Conservation (phyloP, 108 stramenopile genomes). For the Ochromonas danica region DNA sequence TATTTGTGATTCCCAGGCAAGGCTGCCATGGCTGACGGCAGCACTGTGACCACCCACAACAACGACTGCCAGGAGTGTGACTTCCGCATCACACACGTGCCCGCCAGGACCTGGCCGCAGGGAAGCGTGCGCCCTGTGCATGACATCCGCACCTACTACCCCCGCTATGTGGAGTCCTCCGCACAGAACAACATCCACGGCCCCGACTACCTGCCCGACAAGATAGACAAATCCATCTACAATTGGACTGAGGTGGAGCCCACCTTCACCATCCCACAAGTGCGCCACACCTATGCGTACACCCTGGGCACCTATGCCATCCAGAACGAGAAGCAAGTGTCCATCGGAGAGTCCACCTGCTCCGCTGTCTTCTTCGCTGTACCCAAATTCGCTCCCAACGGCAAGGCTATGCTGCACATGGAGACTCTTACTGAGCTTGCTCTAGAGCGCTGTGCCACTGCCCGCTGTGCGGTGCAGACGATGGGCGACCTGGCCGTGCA, state of each 20-base stretch:
- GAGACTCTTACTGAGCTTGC: conserved; percentile 57
- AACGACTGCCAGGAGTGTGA: conserved; percentile 63
- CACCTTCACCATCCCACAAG: conserved; percentile 65
- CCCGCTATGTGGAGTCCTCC: conserved; percentile 67
- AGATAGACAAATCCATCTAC: conserved; percentile 45
- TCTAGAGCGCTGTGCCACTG: conserved; percentile 30
- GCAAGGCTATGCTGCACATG: conserved; percentile 69
- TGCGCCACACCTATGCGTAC: conserved; percentile 68
- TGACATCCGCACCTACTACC: conserved; percentile 67
- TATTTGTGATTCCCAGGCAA: not conserved
- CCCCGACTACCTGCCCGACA: conserved; percentile 43
- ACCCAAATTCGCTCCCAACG: conserved; percentile 44
- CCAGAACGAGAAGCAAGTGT: conserved; percentile 72
- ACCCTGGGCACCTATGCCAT: conserved; percentile 72
- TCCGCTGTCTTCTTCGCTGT: conserved; percentile 44
- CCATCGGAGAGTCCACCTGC: conserved; percentile 76
- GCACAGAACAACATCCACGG: conserved; percentile 52
- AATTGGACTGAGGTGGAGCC: conserved; percentile 46
- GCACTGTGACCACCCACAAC: not conserved
- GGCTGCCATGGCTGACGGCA: not conserved
- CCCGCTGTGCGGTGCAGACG: conserved; percentile 65
- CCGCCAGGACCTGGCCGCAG: conserved; percentile 56
- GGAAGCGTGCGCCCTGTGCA: conserved; percentile 61
- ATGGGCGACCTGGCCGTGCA: conserved; percentile 75
- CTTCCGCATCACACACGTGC: conserved; percentile 67